These are phyloP conservation scores for Yamagishiella unicocca DNA, from an alignment of 139 green algal genomes.

Conservation along the genomic window DNA sequence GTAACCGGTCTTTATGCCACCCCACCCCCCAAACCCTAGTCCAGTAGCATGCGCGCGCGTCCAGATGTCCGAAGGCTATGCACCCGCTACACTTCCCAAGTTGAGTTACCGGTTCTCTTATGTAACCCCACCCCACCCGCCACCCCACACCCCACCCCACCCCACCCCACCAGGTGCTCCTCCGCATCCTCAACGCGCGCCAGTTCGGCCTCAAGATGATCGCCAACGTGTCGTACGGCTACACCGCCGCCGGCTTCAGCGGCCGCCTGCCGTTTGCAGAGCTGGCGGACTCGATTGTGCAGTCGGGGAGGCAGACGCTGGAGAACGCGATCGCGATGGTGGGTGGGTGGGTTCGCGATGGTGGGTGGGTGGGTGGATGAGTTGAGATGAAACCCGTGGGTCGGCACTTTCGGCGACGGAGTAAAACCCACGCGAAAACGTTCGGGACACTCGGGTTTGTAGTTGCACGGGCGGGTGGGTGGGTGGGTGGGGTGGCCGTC, in stretches of 20 bases:
- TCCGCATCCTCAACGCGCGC: slow-evolving; percentile 92
- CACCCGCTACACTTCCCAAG: too few species aligned
- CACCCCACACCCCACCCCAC: too few species aligned
- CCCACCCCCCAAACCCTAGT: too few species aligned
- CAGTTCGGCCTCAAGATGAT: slow-evolving; percentile 99
- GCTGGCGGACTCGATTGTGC: slow-evolving; percentile 96
- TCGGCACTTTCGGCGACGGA: too few species aligned
- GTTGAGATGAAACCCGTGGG: too few species aligned
- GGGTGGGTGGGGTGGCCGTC: neutral
- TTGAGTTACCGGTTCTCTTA: too few species aligned
- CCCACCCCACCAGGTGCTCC: slow-evolving; percentile 70
- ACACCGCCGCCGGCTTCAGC: slow-evolving; percentile 75
- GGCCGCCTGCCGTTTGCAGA: slow-evolving; percentile 97
- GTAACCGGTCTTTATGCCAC: too few species aligned
- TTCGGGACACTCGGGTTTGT: too few species aligned
- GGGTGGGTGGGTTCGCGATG: slow-evolving; percentile 43
- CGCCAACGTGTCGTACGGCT: slow-evolving; percentile 94
- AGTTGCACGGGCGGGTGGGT: neutral
- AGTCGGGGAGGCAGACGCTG: slow-evolving; percentile 86
- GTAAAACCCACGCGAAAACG: too few species aligned
- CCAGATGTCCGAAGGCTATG: too few species aligned
- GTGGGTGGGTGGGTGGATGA: neutral
- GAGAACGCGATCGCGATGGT: slow-evolving; percentile 91
- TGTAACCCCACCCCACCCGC: too few species aligned
- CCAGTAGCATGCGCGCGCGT: too few species aligned